Percentiles rank a stretch among this genome's conserved stretches.
phyloP scores from a whole-genome alignment of 805 yeast genomes.

The Saturnispora silvae region DNA sequence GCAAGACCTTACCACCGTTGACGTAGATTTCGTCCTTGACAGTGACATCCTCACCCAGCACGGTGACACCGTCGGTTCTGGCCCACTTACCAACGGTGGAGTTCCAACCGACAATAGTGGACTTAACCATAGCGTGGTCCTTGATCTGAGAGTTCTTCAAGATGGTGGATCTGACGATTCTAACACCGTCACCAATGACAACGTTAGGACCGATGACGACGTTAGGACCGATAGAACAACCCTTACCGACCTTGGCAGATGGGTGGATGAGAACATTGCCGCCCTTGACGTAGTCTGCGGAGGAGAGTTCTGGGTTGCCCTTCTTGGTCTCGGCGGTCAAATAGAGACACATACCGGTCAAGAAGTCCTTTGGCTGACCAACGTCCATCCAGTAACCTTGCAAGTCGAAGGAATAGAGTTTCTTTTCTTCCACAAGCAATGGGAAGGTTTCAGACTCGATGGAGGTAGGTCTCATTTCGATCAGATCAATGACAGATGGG shows the following conservation, averaged over 20 bases:
- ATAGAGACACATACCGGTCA: slow-evolving; percentile 90
- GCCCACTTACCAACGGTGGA: slow-evolving; percentile 98
- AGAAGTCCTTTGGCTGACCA: slow-evolving; percentile 99
- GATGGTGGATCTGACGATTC: slow-evolving; percentile 91
- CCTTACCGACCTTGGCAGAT: slow-evolving; percentile 83
- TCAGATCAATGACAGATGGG: slow-evolving; percentile 94
- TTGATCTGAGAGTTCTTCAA: slow-evolving; percentile 83
- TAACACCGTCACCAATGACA: slow-evolving; percentile 94
- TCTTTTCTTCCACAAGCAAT: slow-evolving; percentile 75
- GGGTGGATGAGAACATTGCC: slow-evolving; percentile 94
- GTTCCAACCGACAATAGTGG: slow-evolving; percentile 98
- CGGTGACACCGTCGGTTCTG: slow-evolving; percentile 94
- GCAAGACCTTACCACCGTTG: slow-evolving; percentile 98
- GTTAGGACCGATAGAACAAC: slow-evolving; percentile 95
- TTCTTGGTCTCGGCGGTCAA: slow-evolving; percentile 78
- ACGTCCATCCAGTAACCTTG: slow-evolving; percentile 99
- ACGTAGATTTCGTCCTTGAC: slow-evolving; percentile 97
- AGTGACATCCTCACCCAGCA: slow-evolving; percentile 97
- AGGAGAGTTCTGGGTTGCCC: slow-evolving; percentile 50
- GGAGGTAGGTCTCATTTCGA: slow-evolving; percentile 97
- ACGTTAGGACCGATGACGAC: slow-evolving; percentile 97
- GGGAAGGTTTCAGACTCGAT: slow-evolving; percentile 99
- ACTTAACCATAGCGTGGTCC: slow-evolving; percentile 96
- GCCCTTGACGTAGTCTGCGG: slow-evolving; percentile 68
- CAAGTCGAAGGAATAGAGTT: slow-evolving; percentile 88